A percentile compares a stretch with the other conserved stretches of the same genome.
These are phyloP conservation scores for Cladophialophora immunda DNA, from an alignment of 2,329 filamentous ascomycete species.

Conservation along the genomic window DNA sequence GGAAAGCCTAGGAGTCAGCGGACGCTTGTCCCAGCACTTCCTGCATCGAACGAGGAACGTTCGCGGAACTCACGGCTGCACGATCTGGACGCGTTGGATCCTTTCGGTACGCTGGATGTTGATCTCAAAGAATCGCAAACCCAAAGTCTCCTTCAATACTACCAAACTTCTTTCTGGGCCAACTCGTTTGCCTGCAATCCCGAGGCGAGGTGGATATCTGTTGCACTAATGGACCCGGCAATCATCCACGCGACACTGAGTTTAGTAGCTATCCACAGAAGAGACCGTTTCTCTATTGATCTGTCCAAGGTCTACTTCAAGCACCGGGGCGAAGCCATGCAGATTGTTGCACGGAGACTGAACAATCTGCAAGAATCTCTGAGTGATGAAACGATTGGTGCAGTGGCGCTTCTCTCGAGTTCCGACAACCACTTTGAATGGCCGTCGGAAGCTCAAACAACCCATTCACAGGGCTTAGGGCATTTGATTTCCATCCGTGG, in stretches of 20 bases:
- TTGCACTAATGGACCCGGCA: slow-evolving; percentile 30
- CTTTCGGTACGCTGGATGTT: slow-evolving; percentile 22
- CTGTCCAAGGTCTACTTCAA: slow-evolving; percentile 29
- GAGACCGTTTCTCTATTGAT: slow-evolving; percentile 27
- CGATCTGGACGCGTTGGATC: slow-evolving; percentile 29
- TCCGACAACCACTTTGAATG: slow-evolving; percentile 34
- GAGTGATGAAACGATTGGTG: slow-evolving; percentile 28
- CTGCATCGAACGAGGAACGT: neutral
- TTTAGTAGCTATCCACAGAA: slow-evolving; percentile 31
- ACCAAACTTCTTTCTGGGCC: slow-evolving; percentile 29
- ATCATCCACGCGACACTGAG: slow-evolving; percentile 33
- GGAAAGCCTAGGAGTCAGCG: slow-evolving; percentile 2
- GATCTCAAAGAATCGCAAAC: slow-evolving; percentile 26
- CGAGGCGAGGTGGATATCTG: slow-evolving; percentile 31
- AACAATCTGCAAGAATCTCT: slow-evolving; percentile 18
- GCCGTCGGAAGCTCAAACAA: slow-evolving; percentile 19
- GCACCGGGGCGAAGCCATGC: slow-evolving; percentile 33
- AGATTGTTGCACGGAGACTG: slow-evolving; percentile 21
- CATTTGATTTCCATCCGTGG: slow-evolving; percentile 25
- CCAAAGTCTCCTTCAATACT: slow-evolving; percentile 30
- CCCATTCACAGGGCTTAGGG: slow-evolving; percentile 24
- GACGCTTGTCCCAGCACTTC: slow-evolving; percentile 15
- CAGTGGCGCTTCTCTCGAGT: slow-evolving; percentile 31
- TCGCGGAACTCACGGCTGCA: slow-evolving; percentile 12
- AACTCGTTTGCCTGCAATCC: slow-evolving; percentile 34